A percentile compares a stretch with the other conserved stretches of the same genome.
Conservation (phyloP, 179 eudicot genomes). For the Carnegiea gigantea region DNA sequence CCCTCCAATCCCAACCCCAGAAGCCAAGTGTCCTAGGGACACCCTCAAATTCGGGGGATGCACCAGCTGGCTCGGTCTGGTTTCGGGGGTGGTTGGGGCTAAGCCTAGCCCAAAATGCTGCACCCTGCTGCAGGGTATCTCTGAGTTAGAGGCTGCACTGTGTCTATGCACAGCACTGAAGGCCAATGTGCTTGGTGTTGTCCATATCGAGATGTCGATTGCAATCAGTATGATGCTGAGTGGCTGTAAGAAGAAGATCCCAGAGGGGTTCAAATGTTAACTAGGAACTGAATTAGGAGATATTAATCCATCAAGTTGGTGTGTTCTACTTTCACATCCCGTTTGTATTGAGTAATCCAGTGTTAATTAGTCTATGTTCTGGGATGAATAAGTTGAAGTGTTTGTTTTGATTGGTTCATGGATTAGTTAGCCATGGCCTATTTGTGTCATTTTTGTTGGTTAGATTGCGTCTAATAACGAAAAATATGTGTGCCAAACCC, state of each 20-base stretch:
- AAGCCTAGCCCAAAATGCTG: conserved; percentile 72
- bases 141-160: conserved; percentile 76
- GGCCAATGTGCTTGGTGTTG: conserved; percentile 57
- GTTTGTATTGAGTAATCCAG: conserved; percentile 8
- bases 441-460: background rate
- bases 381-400: conserved; percentile 5
- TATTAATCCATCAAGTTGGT: background rate
- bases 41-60: conserved; percentile 78
- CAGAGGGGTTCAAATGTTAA: conserved; percentile 55
- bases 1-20: conserved; percentile 2
- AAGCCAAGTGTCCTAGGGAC: conserved; percentile 66
- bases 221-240: conserved; percentile 60
- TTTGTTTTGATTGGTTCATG: background rate
- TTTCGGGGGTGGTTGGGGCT: conserved; percentile 69
- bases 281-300: background rate
- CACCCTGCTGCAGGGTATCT: conserved; percentile 53
- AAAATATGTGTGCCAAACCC: background rate
- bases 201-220: conserved; percentile 54
- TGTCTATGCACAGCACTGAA: conserved; percentile 82
- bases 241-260: conserved; percentile 73
- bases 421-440: background rate
- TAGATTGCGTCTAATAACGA: background rate
- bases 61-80: conserved; percentile 79
- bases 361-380: background rate
- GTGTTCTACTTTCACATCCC: background rate